phyloP scores from a whole-genome alignment of 768 basidiomycete genomes.

The Suillus weaverae region DNA sequence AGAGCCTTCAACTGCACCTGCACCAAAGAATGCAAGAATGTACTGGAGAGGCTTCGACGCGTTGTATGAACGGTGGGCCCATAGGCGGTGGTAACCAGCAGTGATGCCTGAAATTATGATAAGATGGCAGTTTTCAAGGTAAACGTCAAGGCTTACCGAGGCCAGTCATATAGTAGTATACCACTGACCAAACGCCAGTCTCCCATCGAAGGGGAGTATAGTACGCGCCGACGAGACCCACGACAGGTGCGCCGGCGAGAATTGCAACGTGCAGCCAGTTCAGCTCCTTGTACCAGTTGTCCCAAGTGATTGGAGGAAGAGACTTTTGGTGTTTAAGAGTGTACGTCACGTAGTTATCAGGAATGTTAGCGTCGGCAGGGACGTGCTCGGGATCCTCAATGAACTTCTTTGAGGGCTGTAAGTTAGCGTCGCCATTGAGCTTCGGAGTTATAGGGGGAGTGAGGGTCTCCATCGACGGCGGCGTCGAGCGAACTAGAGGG shows the following conservation, averaged over 20 bases:
- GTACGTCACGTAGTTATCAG: slow-evolving; percentile 81
- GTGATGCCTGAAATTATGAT: slow-evolving; percentile 61
- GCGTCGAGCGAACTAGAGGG: slow-evolving; percentile 20
- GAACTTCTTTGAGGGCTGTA: slow-evolving; percentile 9
- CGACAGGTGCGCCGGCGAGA: slow-evolving; percentile 68
- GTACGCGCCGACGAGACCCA: slow-evolving; percentile 72
- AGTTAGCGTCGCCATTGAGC: background rate
- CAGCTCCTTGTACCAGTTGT: slow-evolving; percentile 59
- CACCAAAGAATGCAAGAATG: slow-evolving; percentile 77
- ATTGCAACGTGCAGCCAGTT: slow-evolving; percentile 78
- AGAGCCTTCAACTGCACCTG: slow-evolving; percentile 93
- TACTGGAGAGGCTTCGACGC: slow-evolving; percentile 86
- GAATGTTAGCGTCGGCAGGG: slow-evolving; percentile 60
- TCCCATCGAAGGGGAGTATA: slow-evolving; percentile 67
- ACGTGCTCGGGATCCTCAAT: slow-evolving; percentile 28
- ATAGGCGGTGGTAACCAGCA: slow-evolving; percentile 94
- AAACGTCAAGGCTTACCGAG: slow-evolving; percentile 57
- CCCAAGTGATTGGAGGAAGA: slow-evolving; percentile 65
- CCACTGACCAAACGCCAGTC: slow-evolving; percentile 66
- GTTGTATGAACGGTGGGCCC: slow-evolving; percentile 96
- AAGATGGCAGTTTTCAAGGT: slow-evolving; percentile 38
- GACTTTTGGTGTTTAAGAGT: slow-evolving; percentile 68
- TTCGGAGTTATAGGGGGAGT: slow-evolving; percentile 11
- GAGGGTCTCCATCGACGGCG: slow-evolving; percentile 16
- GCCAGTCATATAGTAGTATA: slow-evolving; percentile 81